Evolutionary conservation across 192 early-diverging fungal genomes (phyloP).

Genomic region (Haplosporangium gracile): DNA sequence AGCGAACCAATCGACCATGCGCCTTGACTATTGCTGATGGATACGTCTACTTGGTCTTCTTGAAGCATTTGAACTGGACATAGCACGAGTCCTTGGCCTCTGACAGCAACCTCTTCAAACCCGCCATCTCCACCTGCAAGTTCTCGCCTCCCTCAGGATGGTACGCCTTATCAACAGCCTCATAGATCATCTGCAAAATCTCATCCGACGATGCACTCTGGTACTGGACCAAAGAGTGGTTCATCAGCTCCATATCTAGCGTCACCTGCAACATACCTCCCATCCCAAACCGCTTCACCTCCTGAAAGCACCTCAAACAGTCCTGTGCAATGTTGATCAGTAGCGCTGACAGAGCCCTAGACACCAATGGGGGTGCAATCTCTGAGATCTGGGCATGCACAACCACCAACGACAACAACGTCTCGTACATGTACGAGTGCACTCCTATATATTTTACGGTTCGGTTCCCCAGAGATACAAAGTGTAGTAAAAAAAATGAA

Average conservation of each 20-base stretch:
- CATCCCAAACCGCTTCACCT: constrained; percentile 88
- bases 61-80: constrained; percentile 73
- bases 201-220: constrained; percentile 74
- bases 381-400: constrained; percentile 92
- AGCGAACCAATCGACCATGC: neutral
- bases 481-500: neutral
- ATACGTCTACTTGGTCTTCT: constrained; percentile 48
- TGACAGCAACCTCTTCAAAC: constrained; percentile 65
- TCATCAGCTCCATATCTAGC: constrained; percentile 91
- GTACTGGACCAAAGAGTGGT: constrained; percentile 85
- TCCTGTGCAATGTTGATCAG: constrained; percentile 82
- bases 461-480: neutral
- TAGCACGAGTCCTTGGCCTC: constrained; percentile 65
- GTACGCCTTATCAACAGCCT: constrained; percentile 76
- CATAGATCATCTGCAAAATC: constrained; percentile 82
- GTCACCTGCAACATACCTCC: constrained; percentile 96
- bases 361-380: constrained; percentile 83
- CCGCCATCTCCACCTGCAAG: constrained; percentile 64
- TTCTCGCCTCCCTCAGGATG: constrained; percentile 65
- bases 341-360: constrained; percentile 81
- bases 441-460: constrained; percentile 69
- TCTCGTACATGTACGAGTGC: constrained; percentile 89
- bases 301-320: constrained; percentile 81
- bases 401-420: constrained; percentile 87
- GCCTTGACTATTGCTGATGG: neutral